phyloP scores from a whole-genome alignment of 2,329 filamentous ascomycete species.

The Colletotrichum destructivum region DNA sequence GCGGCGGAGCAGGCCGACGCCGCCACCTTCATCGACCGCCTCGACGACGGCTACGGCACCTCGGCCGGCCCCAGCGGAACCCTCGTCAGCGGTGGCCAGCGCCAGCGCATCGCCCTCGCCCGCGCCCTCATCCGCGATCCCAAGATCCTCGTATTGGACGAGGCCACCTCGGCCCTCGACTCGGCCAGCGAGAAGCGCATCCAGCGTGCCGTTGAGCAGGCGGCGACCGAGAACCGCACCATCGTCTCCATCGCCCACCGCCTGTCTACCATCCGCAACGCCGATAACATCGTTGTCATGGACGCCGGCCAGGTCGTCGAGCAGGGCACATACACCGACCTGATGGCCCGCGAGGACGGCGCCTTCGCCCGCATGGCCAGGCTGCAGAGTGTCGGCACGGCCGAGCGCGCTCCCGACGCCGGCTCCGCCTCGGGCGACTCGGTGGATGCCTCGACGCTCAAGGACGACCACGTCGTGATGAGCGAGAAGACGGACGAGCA shows the following conservation, averaged over 20 bases:
- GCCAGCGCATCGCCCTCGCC: constrained; percentile 66
- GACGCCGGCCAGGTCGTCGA: constrained; percentile 73
- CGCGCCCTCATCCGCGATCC: constrained; percentile 65
- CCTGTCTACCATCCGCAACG: constrained; percentile 73
- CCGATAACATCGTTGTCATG: constrained; percentile 78
- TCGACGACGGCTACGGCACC: constrained; percentile 64
- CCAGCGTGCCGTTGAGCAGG: constrained; percentile 56
- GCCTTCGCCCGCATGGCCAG: constrained; percentile 46
- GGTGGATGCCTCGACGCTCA: constrained; percentile 38
- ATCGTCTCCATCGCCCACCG: constrained; percentile 78
- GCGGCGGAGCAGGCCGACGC: constrained; percentile 71
- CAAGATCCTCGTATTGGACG: constrained; percentile 65
- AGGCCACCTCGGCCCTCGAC: constrained; percentile 68
- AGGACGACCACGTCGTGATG: constrained; percentile 25
- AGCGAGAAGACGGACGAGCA: constrained; percentile 32
- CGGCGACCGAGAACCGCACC: constrained; percentile 65
- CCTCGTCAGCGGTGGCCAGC: constrained; percentile 67
- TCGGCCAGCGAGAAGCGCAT: constrained; percentile 64
- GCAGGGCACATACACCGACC: constrained; percentile 73
- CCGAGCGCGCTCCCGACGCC: constrained; percentile 36
- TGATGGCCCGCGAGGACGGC: constrained; percentile 64
- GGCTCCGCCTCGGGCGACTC: constrained; percentile 43
- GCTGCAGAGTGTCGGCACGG: constrained; percentile 45
- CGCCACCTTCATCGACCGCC: constrained; percentile 62
- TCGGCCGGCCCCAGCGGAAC: constrained; percentile 63